Base-by-base conservation (phyloP, 1,284 basidiomycete species). In the Stygiomarasmius scandens region DNA sequence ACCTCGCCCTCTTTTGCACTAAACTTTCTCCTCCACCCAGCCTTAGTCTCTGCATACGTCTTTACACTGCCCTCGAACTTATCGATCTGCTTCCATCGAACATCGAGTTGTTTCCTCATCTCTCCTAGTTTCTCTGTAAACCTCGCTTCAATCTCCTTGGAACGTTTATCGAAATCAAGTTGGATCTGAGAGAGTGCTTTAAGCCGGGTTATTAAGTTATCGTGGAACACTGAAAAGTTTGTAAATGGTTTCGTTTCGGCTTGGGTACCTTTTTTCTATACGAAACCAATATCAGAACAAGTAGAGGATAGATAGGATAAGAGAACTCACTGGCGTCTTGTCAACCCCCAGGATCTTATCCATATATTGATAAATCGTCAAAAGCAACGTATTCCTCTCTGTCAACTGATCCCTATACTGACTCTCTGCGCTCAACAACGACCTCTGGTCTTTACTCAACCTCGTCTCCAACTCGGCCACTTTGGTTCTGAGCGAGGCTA, bases 321-420 rank as follows among this genome's bases (percentile, higher is more conserved):
- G 46, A 41, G 38, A 41, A 79, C 91, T 66, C 65, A 95, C 93
- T 50, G 88, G 85, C 0, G 86, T 88, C 76, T 87, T 90, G 66
- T 95, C 93, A 12, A 92, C 87, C 2, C 93, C 95, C 8, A 97
- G 78, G 64, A 98, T 93, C 77, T 92, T 93, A 68, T 97, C 95
- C 80, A 98, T 86, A 68, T 96, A 95, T 72, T 96, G 93, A 73
- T 95, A 97, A 29, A 98, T 93, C 14, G 92, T 94, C 60, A 97
- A 77, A 49, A 98, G 75, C 24, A 98, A 79, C 22, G 93, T 95
- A 71, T 96, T 96, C 58, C 95, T 81, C 75, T 98, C 96, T 25
- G 92, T 94, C 48, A 96, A 74, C 73, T 97, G 95, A 71, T 95
- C 90, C 32, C 94, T 83, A 65, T 91, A 93, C 70, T 95, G 89